Percentiles rank a stretch among this genome's conserved stretches.
Conservation (phyloP, 2,329 filamentous ascomycete genomes). For the Trichoderma oligosporum region DNA sequence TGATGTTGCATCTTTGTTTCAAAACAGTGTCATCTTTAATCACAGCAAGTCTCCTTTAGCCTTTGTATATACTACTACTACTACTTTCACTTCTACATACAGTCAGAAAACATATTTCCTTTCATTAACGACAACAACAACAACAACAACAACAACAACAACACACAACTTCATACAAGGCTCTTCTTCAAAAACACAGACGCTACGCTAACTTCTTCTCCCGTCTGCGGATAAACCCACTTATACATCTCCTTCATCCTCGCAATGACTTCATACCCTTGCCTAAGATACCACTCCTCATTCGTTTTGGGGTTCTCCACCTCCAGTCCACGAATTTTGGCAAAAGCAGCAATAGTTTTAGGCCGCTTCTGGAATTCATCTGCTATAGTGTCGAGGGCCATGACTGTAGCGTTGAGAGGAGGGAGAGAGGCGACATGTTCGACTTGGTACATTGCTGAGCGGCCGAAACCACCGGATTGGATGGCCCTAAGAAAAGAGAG, state of each 20-base stretch:
- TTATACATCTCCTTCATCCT: conserved; percentile 22
- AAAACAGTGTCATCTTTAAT: too few species aligned
- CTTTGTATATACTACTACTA: too few species aligned
- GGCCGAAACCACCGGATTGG: conserved; percentile 36
- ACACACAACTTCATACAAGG: neutral
- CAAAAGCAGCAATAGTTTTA: conserved; percentile 25
- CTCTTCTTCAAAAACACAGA: conserved; percentile 28
- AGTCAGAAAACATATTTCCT: too few species aligned
- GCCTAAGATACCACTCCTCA: conserved; percentile 32
- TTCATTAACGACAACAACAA: too few species aligned
- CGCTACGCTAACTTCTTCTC: conserved; percentile 16
- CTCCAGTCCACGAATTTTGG: conserved; percentile 28
- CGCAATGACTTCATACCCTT: conserved; percentile 27
- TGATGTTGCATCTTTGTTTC: too few species aligned
- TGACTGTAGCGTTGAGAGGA: conserved; percentile 33
- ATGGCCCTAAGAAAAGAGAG: conserved; percentile 25
- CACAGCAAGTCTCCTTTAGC: too few species aligned
- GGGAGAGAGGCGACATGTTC: conserved; percentile 32
- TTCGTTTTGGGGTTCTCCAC: conserved; percentile 29
- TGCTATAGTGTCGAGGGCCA: conserved; percentile 37
- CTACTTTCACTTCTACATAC: too few species aligned
- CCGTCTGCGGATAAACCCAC: conserved; percentile 22
- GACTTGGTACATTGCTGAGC: conserved; percentile 34
- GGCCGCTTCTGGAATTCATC: conserved; percentile 31
- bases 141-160: neutral